Conservation (phyloP, 139 green algal species). For the Chlorella sorokiniana region DNA sequence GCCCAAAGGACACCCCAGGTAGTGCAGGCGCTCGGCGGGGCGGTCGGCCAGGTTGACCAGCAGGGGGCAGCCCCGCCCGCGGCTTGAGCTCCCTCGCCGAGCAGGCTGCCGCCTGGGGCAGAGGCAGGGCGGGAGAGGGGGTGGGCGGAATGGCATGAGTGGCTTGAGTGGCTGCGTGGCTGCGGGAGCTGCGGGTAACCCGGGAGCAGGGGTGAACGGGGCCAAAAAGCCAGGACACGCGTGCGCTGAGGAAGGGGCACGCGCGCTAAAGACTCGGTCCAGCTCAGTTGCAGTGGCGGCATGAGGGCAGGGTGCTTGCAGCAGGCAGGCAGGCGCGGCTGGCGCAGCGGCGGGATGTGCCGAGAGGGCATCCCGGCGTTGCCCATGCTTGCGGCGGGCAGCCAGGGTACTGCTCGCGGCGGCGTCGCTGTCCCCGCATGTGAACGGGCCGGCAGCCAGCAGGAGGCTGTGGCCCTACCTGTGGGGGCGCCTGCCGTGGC, state of each 20-base stretch:
- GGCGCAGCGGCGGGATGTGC: not conserved
- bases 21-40: slow-evolving; percentile 89
- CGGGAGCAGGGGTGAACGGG: too few species aligned
- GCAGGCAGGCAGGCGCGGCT: too few species aligned
- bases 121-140: not conserved
- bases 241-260: too few species aligned
- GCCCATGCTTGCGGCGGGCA: not conserved
- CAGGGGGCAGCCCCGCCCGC: slow-evolving; percentile 79
- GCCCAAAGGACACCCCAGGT: slow-evolving; percentile 90
- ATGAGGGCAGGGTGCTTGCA: too few species aligned
- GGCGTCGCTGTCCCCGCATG: not conserved
- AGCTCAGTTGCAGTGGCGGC: too few species aligned
- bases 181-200: too few species aligned
- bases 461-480: not conserved
- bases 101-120: slow-evolving; percentile 49
- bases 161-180: too few species aligned
- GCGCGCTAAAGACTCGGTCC: too few species aligned
- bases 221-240: too few species aligned
- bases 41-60: slow-evolving; percentile 81
- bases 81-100: slow-evolving; percentile 82
- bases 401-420: not conserved
- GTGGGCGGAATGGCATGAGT: not conserved
- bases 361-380: not conserved
- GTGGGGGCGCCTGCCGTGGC: not conserved
- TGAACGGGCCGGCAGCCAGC: not conserved